phyloP scores from a whole-genome alignment of 2,329 filamentous ascomycete species.

The Exutisphaerella laricina region DNA sequence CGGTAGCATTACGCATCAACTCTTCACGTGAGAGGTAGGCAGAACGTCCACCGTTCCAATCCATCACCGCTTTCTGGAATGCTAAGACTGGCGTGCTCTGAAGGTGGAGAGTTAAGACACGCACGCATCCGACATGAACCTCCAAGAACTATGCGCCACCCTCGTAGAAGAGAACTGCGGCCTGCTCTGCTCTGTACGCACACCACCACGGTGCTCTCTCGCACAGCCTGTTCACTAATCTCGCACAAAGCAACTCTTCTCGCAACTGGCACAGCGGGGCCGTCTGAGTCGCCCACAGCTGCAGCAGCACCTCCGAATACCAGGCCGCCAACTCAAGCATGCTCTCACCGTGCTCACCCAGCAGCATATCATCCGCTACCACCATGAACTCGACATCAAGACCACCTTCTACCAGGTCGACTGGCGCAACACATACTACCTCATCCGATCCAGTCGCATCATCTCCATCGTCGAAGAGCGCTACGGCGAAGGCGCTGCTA shows the following conservation, averaged over 20 bases:
- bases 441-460: slow-evolving; percentile 76
- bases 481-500: slow-evolving; percentile 68
- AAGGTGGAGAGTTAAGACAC: slow-evolving; percentile 1
- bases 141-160: slow-evolving; percentile 83
- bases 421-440: slow-evolving; percentile 69
- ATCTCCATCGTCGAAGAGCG: slow-evolving; percentile 67
- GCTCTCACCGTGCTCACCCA: slow-evolving; percentile 81
- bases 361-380: slow-evolving; percentile 54
- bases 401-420: slow-evolving; percentile 78
- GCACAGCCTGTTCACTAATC: slow-evolving; percentile 7
- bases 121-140: slow-evolving; percentile 49
- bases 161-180: slow-evolving; percentile 86
- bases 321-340: slow-evolving; percentile 69
- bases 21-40: slow-evolving; percentile 34
- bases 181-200: slow-evolving; percentile 80
- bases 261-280: slow-evolving; percentile 70
- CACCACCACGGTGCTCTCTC: slow-evolving; percentile 2
- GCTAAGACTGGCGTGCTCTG: slow-evolving; percentile 11
- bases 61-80: slow-evolving; percentile 7
- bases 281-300: slow-evolving; percentile 67
- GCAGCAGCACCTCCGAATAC: slow-evolving; percentile 65
- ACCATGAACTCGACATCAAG: slow-evolving; percentile 53
- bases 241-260: slow-evolving; percentile 68
- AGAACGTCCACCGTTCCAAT: background rate
- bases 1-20: slow-evolving; percentile 27